Evolutionary conservation across 2,329 filamentous ascomycete genomes (phyloP).

Genomic region (Tolypocladium paradoxum): DNA sequence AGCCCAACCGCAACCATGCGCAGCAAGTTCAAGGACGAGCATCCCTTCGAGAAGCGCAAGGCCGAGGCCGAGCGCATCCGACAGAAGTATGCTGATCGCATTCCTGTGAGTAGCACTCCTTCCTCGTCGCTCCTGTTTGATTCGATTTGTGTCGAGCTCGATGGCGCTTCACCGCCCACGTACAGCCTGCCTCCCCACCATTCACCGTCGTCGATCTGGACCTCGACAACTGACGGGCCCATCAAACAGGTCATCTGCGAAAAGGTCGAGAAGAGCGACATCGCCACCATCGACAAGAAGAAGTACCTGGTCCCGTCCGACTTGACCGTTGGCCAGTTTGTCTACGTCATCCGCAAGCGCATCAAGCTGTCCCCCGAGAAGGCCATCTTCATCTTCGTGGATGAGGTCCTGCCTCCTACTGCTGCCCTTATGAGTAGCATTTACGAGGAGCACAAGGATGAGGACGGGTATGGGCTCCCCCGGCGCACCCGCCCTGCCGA

Average conservation of each 20-base stretch:
- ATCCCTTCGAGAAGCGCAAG: constrained; percentile 99
- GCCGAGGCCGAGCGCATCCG: constrained; percentile 98
- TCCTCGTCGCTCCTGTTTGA: not conserved
- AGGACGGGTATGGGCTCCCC: constrained; percentile 46
- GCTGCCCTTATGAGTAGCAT: constrained; percentile 98
- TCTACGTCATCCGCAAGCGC: constrained; percentile 99
- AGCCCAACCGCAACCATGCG: constrained; percentile 57
- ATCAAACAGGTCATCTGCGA: constrained; percentile 83
- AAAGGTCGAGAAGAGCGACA: constrained; percentile 98
- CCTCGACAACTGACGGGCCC: not conserved
- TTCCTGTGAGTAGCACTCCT: constrained; percentile 61
- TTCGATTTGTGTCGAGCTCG: not conserved
- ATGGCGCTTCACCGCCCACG: not conserved
- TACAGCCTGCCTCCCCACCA: too few relatives aligned
- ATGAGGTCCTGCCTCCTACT: constrained; percentile 92
- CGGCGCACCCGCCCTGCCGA: not conserved
- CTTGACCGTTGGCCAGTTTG: constrained; percentile 96
- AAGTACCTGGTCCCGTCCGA: constrained; percentile 98
- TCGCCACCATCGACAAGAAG: constrained; percentile 99
- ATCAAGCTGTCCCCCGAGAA: constrained; percentile 99
- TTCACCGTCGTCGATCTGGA: not conserved
- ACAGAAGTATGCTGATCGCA: constrained; percentile 97
- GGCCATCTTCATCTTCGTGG: constrained; percentile 99
- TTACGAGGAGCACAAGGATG: constrained; percentile 97
- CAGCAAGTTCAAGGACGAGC: constrained; percentile 99